Evolutionary conservation across 164 flowering plant genomes (phyloP).

Genomic region (Aristolochia fimbriata): DNA sequence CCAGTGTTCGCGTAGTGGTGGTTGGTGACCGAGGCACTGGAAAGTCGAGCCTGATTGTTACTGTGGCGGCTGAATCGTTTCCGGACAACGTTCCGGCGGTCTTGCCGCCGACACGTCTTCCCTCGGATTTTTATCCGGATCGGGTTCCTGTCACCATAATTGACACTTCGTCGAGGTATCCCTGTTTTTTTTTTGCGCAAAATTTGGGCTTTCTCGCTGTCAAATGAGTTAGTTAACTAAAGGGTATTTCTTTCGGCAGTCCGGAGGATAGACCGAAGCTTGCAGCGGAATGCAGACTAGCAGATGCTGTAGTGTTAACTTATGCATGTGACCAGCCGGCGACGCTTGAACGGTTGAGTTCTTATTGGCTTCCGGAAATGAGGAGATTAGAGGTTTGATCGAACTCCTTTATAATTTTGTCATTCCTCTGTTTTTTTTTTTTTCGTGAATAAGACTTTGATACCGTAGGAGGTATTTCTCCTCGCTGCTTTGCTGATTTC

Average conservation of each 20-base stretch:
- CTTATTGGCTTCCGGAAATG: constrained; percentile 90
- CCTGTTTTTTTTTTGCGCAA: not conserved
- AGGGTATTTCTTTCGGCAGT: constrained; percentile 18
- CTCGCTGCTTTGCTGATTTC: not conserved
- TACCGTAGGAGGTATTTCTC: too few species aligned
- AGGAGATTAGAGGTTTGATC: constrained; percentile 62
- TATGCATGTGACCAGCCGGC: constrained; percentile 82
- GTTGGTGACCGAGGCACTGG: constrained; percentile 80
- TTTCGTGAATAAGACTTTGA: too few species aligned
- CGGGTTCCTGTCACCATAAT: constrained; percentile 67
- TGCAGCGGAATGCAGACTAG: constrained; percentile 62
- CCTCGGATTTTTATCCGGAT: constrained; percentile 70
- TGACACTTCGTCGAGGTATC: constrained; percentile 72
- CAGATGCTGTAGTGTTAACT: constrained; percentile 90
- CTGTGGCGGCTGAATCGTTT: constrained; percentile 60
- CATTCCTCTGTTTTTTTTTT: too few species aligned
- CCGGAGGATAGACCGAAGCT: constrained; percentile 51
- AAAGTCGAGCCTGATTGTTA: constrained; percentile 62
- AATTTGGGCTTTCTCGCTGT: not conserved
- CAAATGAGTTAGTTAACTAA: not conserved
- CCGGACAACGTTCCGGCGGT: constrained; percentile 52
- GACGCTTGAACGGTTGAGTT: constrained; percentile 65
- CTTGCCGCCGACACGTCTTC: constrained; percentile 69
- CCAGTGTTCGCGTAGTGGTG: constrained; percentile 60
- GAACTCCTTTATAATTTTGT: too few species aligned